Evolutionary conservation across 805 yeast species (phyloP), one percentile per base, ranked within the genome.

Genomic region (Lachancea kluyveri): DNA sequence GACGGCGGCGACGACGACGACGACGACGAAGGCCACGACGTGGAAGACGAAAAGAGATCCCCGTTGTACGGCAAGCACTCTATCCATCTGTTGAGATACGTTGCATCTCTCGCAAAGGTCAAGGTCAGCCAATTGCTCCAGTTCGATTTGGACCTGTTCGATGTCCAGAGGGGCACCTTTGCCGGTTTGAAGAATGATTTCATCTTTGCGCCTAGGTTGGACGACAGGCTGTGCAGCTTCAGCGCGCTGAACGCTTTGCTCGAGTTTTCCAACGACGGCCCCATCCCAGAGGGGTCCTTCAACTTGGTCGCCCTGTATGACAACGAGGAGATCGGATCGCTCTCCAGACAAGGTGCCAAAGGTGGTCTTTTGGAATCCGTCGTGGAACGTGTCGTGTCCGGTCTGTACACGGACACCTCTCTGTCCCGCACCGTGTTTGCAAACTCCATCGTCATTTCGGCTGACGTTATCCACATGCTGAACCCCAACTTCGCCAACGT

Each of bases 271-370:
- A 43, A 43, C 16, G 53, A 79, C 24, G 70, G 68, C 36, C 50
- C 61, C 12, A 47, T 61, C 11, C 53, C 59, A 25, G 40, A 41
- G 17, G 64, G 60, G 27, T 48, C 62, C 1, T 77, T 77, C 48
- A 66, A 74, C 19, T 57, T 77, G 34, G 85, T 79, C 2, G 78
- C 79, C 3, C 62, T 81, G 42, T 80, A 72, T 46, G 92, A 83
- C 49, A 75, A 80, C 52, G 95, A 85, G 59, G 95, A 85, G 60
- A 71, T 85, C 35, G 95, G 95, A 7, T 79, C 90, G 5, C 70
- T 75, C 21, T 68, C 86, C 4, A 73, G 90, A 57, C 84, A 78
- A 45, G 95, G 95, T 46, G 87, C 87, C 29, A 74, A 73, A 48
- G 90, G 94, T 43, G 85, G 84, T 14, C 57, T 83, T 29, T 58